Base-by-base conservation (phyloP, 257 asterid genomes). In the Orobanche coerulescens region DNA sequence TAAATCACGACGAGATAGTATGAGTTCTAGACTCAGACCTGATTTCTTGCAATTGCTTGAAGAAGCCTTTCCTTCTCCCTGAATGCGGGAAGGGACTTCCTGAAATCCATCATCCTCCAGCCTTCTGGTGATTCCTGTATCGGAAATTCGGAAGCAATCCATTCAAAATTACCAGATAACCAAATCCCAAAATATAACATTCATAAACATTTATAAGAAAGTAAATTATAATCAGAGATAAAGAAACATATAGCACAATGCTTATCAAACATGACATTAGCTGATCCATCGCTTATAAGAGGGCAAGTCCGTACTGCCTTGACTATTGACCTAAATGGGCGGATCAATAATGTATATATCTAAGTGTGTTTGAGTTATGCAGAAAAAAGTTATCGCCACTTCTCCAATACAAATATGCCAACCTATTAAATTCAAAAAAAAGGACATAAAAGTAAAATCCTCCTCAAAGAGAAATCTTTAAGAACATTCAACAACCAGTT, bases 51-150 rank as follows among this genome's bases (percentile, higher is more conserved):
- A 74, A 92, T 92, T 63, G 95, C 87, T 81, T 92, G 84, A 75
- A 92, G 98, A 61, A 92, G 82, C 77, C 84, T 81, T 74, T 88
- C 96, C 78, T 92, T 92, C 82, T 92, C 98, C 82, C 75, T 77
- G 60, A 75, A 92, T 60, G 98, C 76, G 39, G 98, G 98, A 56
- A 92, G 95, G 73, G 98, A 86, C 78, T 66, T 84, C 72, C 98
- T 89, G 71, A 88, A 84, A 61, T 82, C 87, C 52, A 88, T 74
- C 95, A 92, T 81, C 63, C 82, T 82, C 74, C 73, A 78, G 46
- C 98, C 98, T 73, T 92, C 97, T 71, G 95, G 95, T 67, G 97
- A 92, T 68, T 86, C 98, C 96, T 92, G 74, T 42, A 33, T 23
- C 51, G 43, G 18, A 61, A 18, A 64, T 62, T 23, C 51, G 43